Conservation (phyloP, 768 basidiomycete species). For the Leccinum pellstonianum region DNA sequence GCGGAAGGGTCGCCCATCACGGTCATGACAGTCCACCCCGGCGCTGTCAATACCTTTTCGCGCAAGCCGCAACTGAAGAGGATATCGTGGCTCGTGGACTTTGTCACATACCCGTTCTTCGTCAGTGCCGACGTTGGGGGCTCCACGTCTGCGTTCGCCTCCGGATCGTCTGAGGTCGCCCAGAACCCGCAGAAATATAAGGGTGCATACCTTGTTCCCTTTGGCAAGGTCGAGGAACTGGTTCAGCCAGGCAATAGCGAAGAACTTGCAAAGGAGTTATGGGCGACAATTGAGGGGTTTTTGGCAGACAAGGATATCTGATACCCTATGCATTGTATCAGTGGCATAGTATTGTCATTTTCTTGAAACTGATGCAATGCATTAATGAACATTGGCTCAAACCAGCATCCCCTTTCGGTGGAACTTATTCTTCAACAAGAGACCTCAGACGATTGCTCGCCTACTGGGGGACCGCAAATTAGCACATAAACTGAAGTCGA, state of each 20-base stretch:
- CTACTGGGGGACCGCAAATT: no score
- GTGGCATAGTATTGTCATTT: not conserved
- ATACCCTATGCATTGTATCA: not conserved
- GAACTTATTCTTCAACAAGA: no score
- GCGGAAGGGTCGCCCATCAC: conserved; percentile 6
- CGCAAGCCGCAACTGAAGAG: conserved; percentile 16
- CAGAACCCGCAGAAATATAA: conserved; percentile 25
- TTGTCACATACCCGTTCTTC: not conserved
- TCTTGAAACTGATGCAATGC: no score
- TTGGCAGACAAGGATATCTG: conserved; percentile 25
- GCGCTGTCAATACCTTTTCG: conserved; percentile 33
- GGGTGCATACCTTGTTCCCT: conserved; percentile 37
- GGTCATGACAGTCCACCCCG: conserved; percentile 30
- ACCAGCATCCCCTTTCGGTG: no score
- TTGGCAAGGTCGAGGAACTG: conserved; percentile 16
- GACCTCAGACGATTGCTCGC: no score
- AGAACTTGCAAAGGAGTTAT: conserved; percentile 31
- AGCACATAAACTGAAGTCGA: no score
- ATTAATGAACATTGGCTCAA: no score
- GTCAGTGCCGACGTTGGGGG: conserved; percentile 26
- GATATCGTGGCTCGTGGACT: conserved; percentile 22
- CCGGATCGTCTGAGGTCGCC: conserved; percentile 27
- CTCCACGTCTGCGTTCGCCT: conserved; percentile 30
- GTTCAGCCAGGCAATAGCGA: conserved; percentile 19
- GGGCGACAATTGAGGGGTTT: conserved; percentile 28